Evolutionary conservation across 495 filamentous ascomycete species (phyloP), one percentile per base, ranked within the genome.

Genomic region (Lindgomyces ingoldianus): DNA sequence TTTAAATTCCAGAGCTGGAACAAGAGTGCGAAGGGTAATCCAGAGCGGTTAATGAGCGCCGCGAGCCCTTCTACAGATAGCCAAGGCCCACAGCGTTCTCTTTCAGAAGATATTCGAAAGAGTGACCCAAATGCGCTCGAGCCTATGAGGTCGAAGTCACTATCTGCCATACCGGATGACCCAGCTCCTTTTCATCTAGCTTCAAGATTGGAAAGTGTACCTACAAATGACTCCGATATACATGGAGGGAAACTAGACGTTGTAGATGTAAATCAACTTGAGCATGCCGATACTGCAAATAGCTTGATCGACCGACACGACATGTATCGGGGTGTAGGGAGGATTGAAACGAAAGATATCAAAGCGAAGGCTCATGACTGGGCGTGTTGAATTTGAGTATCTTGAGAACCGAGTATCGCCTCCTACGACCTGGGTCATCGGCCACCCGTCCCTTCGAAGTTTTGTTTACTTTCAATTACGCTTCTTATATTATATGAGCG

Each of bases 281-380:
- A 19, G 19, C 60, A 59, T 50, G 66, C 48, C 0, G 50, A 64
- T 19, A 69, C 60, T 4, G 66, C 55, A n/a, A 55, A 65, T 26
- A 62, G 62, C 49, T 27, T 65, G 16, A 62, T 70, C 22, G 61
- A 62, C 47, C 36, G 67, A 11, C 67, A 70, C 53, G 62, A 65
- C 25, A 57, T 62, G 56, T 70, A 45, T 25, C 44, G 62, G 22
- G 61, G 62, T 12, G 24, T 62, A 8, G 62, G 57, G 10, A 50
- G 62, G 22, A 22, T 70, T 11, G 61, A 65, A 25, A 69, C 66
- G 12, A 65, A 70, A 24, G 62, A 70, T n/a, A 70, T 65, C 44
- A 57, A 62, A 25, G 45, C 25, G 0, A 61, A 45, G 27, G 57
- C 64, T 21, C 49, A 66, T 30, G 45, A 58, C 39, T 58, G 10